Evolutionary conservation across 352 stramenopile species (phyloP).

Genomic region (Phytophthora ohioensis): DNA sequence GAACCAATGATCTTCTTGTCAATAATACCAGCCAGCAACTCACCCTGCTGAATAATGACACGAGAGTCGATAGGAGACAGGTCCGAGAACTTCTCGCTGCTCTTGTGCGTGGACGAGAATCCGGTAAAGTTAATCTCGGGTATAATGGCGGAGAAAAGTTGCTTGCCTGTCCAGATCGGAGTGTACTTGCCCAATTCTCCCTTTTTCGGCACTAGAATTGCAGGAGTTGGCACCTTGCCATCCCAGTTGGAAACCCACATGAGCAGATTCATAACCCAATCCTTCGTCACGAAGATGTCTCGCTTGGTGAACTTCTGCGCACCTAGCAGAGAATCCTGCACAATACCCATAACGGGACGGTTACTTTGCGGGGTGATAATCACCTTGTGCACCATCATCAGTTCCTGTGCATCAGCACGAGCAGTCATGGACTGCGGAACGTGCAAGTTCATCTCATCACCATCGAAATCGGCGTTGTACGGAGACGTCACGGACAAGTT

Average conservation of each 20-base stretch:
- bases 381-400: conserved; percentile 99
- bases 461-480: conserved; percentile 99
- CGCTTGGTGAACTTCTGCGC: conserved; percentile 98
- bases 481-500: conserved; percentile 98
- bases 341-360: conserved; percentile 99
- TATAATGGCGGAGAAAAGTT: conserved; percentile 97
- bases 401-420: conserved; percentile 96
- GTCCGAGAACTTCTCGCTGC: conserved; percentile 88
- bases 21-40: conserved; percentile 98
- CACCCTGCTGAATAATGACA: conserved; percentile 98
- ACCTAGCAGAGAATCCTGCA: conserved; percentile 97
- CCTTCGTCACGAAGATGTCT: conserved; percentile 98
- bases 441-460: conserved; percentile 99
- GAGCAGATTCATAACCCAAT: conserved; percentile 98
- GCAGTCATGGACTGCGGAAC: conserved; percentile 98
- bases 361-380: conserved; percentile 99
- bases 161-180: conserved; percentile 98
- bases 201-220: conserved; percentile 96
- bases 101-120: conserved; percentile 96
- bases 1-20: conserved; percentile 99
- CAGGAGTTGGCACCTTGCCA: conserved; percentile 96
- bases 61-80: conserved; percentile 96
- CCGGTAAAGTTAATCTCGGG: conserved; percentile 97
- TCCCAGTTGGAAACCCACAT: conserved; percentile 99
- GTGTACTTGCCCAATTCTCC: conserved; percentile 85